Evolutionary conservation across 2,329 filamentous ascomycete species (phyloP), one percentile per base, ranked within the genome.

Genomic region (Nothopassalora personata): DNA sequence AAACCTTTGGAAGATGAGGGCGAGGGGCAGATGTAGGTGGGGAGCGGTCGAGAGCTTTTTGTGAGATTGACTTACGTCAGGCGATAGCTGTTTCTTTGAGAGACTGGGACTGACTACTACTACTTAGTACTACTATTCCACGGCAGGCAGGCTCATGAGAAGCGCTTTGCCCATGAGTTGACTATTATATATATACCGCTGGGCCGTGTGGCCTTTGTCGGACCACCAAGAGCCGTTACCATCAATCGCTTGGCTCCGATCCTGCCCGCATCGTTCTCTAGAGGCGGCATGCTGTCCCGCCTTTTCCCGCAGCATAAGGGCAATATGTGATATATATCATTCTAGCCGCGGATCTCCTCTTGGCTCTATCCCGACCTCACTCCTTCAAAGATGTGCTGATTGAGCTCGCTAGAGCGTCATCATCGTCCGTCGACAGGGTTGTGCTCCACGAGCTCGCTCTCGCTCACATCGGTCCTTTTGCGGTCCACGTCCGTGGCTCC

Each of bases 391-490:
- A 43, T 13, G 18, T 33, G 39, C 27, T 34, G 48, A 50, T 43
- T 31, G 51, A 49, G 47, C 23, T 19, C 1, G 6, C 31, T 13
- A 23, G 46, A 10, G 31, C 55, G 51, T 55, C 8, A 23, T 49
- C 28, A 11, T 51, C 13, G 15, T 34, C 28, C 33, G 15, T 19
- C 28, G 18, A n/a, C 33, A 43, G 18, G 19, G 18, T 15, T 43
- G 53, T 28, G 47, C 30, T 33, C 19, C 23, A 49, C 19, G 53
- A 50, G 30, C 11, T 6, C 27, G 57, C 46, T 31, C 11, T 6
- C 27, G 57, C 46, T 31, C 34, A 39, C 56, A 46, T 64, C 64
- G 63, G 64, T 58, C 63, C 63, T 58, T 56, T 52, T 58, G 49
- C 57, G 58, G 58, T 51, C 10, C 11, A 31, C n/a, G 5, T 49